Evolutionary conservation across 345 rosid species (phyloP).

Genomic region (Populus alba): DNA sequence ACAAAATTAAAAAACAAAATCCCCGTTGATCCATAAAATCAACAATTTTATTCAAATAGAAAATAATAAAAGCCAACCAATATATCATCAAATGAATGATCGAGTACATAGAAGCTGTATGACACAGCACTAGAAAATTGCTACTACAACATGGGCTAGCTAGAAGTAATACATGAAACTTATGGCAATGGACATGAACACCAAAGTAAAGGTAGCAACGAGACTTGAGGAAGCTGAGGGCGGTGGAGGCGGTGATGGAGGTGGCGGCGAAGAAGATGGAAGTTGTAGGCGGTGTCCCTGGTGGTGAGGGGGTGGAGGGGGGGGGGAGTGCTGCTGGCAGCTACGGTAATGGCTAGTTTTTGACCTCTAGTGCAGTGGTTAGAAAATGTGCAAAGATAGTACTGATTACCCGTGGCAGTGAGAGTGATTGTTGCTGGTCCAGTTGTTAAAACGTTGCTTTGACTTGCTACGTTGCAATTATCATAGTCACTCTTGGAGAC

Average conservation of each 20-base stretch:
- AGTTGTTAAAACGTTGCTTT: background rate
- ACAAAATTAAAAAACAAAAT: too few species aligned
- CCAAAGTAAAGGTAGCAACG: background rate
- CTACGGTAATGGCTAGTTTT: constrained; percentile 13
- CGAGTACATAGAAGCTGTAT: background rate
- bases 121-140: background rate
- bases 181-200: background rate
- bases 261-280: background rate
- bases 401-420: background rate
- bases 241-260: background rate
- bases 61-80: background rate
- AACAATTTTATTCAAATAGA: too few species aligned
- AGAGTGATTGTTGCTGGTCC: constrained; percentile 18
- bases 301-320: constrained; percentile 2
- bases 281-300: background rate
- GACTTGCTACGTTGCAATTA: background rate
- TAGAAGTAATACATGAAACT: background rate
- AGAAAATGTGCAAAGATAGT: constrained; percentile 14
- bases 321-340: background rate
- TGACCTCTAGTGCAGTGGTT: constrained; percentile 15
- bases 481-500: constrained; percentile 4
- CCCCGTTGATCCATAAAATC: too few species aligned
- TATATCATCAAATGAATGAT: background rate
- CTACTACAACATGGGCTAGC: background rate
- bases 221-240: background rate